Conservation (phyloP, 345 rosid genomes). For the Populus deltoides region DNA sequence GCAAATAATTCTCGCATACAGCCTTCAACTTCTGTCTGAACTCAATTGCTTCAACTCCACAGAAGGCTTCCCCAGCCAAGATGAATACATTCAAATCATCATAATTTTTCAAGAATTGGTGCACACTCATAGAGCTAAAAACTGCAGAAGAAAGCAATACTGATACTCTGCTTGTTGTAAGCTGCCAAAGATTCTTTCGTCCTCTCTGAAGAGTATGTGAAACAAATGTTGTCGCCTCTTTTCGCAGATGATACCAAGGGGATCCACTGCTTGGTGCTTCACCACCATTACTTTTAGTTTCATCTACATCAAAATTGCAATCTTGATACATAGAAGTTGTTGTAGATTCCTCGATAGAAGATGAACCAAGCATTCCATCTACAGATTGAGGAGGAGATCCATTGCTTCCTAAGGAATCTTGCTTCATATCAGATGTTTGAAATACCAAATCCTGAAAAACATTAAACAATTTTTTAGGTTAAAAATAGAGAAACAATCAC, state of each 20-base stretch:
- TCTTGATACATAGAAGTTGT: constrained; percentile 17
- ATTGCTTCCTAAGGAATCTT: constrained; percentile 32
- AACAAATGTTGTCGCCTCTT: constrained; percentile 79
- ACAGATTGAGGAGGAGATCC: constrained; percentile 36
- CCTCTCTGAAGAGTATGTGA: constrained; percentile 91
- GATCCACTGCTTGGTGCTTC: constrained; percentile 66
- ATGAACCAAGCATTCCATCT: constrained; percentile 30
- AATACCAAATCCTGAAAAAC: constrained; percentile 34
- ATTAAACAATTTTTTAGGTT: not conserved
- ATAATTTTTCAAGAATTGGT: constrained; percentile 87
- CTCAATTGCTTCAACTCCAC: constrained; percentile 86
- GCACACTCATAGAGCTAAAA: constrained; percentile 81
- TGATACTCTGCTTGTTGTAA: constrained; percentile 84
- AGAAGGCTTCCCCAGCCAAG: constrained; percentile 96
- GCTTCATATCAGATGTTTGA: constrained; percentile 36
- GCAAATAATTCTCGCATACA: constrained; percentile 78
- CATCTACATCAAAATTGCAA: constrained; percentile 37
- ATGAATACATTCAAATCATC: constrained; percentile 84
- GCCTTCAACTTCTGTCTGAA: constrained; percentile 91
- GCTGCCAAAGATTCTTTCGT: constrained; percentile 95
- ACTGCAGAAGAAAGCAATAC: constrained; percentile 89
- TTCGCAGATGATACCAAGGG: constrained; percentile 90
- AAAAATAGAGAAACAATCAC: not conserved
- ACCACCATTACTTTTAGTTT: constrained; percentile 46
- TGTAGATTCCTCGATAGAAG: constrained; percentile 38